A percentile compares a stretch with the other conserved stretches of the same genome.
These are phyloP conservation scores for Jatropha curcas DNA, from an alignment of 345 rosid genomes.

Conservation along the genomic window DNA sequence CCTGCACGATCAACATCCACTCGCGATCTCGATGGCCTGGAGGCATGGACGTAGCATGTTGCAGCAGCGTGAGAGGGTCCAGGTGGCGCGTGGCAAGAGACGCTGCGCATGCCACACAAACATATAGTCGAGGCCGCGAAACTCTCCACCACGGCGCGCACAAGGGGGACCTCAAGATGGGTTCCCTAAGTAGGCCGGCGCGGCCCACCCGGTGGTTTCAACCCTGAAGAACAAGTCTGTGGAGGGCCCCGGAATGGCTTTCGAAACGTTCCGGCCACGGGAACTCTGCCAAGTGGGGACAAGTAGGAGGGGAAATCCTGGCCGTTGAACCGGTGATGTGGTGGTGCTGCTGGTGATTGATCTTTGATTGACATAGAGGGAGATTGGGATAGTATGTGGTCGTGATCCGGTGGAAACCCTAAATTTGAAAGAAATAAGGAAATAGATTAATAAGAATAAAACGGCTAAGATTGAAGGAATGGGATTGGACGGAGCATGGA, in stretches of 20 bases:
- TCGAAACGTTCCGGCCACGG: slow-evolving; percentile 45
- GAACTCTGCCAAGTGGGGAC: slow-evolving; percentile 59
- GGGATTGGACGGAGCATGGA: slow-evolving; percentile 23
- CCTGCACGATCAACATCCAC: slow-evolving; percentile 82
- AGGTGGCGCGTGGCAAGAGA: slow-evolving; percentile 56
- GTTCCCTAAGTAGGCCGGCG: slow-evolving; percentile 50
- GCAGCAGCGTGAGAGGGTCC: slow-evolving; percentile 55
- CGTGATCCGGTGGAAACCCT: slow-evolving; percentile 40
- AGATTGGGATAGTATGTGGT: slow-evolving; percentile 16
- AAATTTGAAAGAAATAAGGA: slow-evolving; percentile 41
- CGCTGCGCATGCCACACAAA: slow-evolving; percentile 73
- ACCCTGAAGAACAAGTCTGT: slow-evolving; percentile 59
- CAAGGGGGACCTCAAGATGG: slow-evolving; percentile 58
- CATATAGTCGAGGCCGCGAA: slow-evolving; percentile 47
- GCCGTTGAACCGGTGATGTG: slow-evolving; percentile 23
- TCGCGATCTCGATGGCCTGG: slow-evolving; percentile 67
- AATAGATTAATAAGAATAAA: slow-evolving; percentile 32
- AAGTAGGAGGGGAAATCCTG: slow-evolving; percentile 31
- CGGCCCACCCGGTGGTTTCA: slow-evolving; percentile 60
- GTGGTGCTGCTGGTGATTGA: slow-evolving; percentile 27
- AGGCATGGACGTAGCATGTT: slow-evolving; percentile 50
- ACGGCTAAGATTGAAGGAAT: slow-evolving; percentile 44
- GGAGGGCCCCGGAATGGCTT: slow-evolving; percentile 56
- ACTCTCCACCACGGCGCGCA: slow-evolving; percentile 40
- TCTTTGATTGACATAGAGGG: slow-evolving; percentile 45